Evolutionary conservation across 441 rosid genomes (phyloP), one percentile per base, ranked within the genome.

Genomic region (Eutrema salsugineum): DNA sequence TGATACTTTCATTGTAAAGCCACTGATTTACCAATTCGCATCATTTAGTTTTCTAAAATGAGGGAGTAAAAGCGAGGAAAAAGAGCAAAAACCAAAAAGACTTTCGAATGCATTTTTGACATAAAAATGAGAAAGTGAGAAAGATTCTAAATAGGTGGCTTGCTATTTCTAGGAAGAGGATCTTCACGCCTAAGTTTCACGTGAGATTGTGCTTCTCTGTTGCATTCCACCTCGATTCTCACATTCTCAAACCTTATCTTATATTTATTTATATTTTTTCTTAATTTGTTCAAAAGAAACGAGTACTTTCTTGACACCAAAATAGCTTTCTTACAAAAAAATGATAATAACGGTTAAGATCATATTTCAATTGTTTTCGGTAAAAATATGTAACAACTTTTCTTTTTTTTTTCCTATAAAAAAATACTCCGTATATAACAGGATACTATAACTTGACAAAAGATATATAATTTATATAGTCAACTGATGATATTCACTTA

Each of bases 181-280:
- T 62, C 73, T 75, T 68, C 73, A 75, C 69, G 73, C 78, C 51
- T 68, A 61, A 61, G 70, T 61, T 68, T 36, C 74, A 75, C 65
- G 74, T 75, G 78, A 75, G 78, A 68, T 68, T 75, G 74, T 75
- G 78, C 70, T 68, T 75, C 64, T 65, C 59, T 68, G 69, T 68
- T 75, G 78, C 61, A 53, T 68, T 20, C 78, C 78, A 75, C 78
- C 74, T 75, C 65, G 69, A 75, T 61, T 44, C 65, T 55, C 70
- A 72, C 77, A 72, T 35, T 55, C 50, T 53, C 57, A 62, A 35
- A 68, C 78, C 64, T 75, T 75, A 75, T 75, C 78, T 75, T 64
- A 53, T 75, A 60, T 59, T 60, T 61, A 24, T 61, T 54, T 61
- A 19, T 51, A 66, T 33, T 63, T 61, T 68, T 75, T 53, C 63